These are phyloP conservation scores for Fragilaria radians DNA, from an alignment of 108 stramenopile species.

Conservation along the genomic window DNA sequence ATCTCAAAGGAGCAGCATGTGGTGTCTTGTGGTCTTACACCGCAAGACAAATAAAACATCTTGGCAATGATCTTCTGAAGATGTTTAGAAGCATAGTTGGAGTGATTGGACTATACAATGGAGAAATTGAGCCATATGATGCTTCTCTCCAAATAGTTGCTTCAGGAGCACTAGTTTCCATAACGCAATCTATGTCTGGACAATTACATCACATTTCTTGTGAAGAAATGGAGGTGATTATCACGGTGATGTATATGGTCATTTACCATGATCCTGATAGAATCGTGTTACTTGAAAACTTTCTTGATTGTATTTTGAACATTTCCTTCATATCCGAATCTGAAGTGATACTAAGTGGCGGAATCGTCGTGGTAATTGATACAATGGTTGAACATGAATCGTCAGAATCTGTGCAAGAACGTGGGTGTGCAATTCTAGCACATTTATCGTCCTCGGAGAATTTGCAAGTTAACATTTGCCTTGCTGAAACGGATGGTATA, in stretches of 20 bases:
- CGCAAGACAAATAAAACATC: conserved; percentile 8
- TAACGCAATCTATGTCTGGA: conserved; percentile 15
- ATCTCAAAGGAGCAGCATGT: conserved; percentile 15
- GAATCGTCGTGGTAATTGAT: conserved; percentile 38
- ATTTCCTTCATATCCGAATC: conserved; percentile 19
- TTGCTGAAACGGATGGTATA: conserved; percentile 38
- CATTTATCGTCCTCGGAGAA: conserved; percentile 30
- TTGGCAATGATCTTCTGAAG: background rate
- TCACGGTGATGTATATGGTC: conserved; percentile 18
- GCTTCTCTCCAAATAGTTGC: conserved; percentile 9
- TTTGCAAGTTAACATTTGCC: conserved; percentile 34
- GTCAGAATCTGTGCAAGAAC: conserved; percentile 18
- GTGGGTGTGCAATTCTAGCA: conserved; percentile 34
- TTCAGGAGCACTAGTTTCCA: conserved; percentile 20
- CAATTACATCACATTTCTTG: conserved; percentile 12
- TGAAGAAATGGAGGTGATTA: conserved; percentile 25
- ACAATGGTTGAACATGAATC: conserved; percentile 30
- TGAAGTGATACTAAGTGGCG: conserved; percentile 27
- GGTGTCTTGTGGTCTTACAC: conserved; percentile 24
- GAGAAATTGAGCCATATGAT: conserved; percentile 11
- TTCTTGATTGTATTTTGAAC: conserved; percentile 19
- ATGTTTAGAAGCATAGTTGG: conserved; percentile 14
- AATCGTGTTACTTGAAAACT: conserved; percentile 8
- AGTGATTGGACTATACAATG: conserved; percentile 9
- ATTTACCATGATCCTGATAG: conserved; percentile 18